phyloP scores from a whole-genome alignment of 2,329 filamentous ascomycete species.

The Colletotrichum phormii region DNA sequence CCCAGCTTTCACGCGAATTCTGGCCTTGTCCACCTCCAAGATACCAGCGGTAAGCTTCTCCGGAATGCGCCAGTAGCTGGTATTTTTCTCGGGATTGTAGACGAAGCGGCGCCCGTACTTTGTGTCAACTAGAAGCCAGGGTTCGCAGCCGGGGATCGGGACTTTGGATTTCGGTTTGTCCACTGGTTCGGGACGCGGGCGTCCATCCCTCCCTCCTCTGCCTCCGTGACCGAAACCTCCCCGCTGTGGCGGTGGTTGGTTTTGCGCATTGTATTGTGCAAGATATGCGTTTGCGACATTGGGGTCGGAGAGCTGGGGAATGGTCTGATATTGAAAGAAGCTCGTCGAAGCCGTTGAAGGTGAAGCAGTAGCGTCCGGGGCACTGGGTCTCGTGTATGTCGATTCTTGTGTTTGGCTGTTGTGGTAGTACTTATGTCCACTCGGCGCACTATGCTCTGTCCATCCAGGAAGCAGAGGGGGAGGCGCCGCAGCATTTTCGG shows the following conservation, averaged over 20 bases:
- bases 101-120: constrained; percentile 91
- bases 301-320: constrained; percentile 63
- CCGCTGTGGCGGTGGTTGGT: constrained; percentile 49
- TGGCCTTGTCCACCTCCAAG: constrained; percentile 77
- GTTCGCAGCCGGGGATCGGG: constrained; percentile 81
- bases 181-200: constrained; percentile 74
- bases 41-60: constrained; percentile 86
- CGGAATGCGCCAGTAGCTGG: constrained; percentile 96
- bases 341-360: constrained; percentile 46
- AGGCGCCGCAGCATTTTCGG: constrained; percentile 50
- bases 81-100: constrained; percentile 85
- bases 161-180: constrained; percentile 87
- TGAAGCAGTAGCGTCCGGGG: constrained; percentile 39
- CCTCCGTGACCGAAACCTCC: constrained; percentile 59
- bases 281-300: constrained; percentile 71
- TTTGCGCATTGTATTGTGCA: constrained; percentile 61
- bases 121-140: constrained; percentile 94
- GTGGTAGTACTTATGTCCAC: constrained; percentile 90
- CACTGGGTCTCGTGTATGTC: constrained; percentile 83
- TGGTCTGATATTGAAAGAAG: constrained; percentile 55
- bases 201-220: constrained; percentile 63
- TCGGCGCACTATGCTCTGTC: constrained; percentile 93
- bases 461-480: constrained; percentile 81
- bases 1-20: constrained; percentile 68
- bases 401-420: constrained; percentile 85